Base-by-base conservation (phyloP, 2,329 filamentous ascomycete genomes). In the Dactylellina parvicollis region DNA sequence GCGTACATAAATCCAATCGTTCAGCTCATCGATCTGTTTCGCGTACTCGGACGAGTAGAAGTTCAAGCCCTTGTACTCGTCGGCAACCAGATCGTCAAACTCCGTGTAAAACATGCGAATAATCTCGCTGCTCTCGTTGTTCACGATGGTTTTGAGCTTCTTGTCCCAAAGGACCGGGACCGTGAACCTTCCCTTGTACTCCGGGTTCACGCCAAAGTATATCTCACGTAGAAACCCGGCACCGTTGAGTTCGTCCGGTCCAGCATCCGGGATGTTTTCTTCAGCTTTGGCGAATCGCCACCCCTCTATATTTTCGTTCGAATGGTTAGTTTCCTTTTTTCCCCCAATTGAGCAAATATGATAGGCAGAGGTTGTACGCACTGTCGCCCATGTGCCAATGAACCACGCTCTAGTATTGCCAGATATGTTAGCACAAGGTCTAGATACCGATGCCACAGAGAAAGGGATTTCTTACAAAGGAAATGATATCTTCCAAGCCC, bases 71-170 rank as follows among this genome's bases (percentile, higher is more conserved):
- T 85, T 85, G 79, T 87, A 86, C 78, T 88, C 80, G 1, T 85
- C 83, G 0, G 85, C 85, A 22, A 93, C 80, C 34, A 91, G 79
- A 75, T 86, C 85, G 80, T 98, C 89, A 79, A 98, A 98, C 80
- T 88, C 91, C 42, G 85, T 85, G 79, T 91, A 91, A 74, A 97
- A 84, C 91, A 96, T 96, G 79, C 93, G 89, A 80, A 96, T 88
- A 80, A 97, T 96, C 83, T 97, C 93, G 76, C 89, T 89, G 81
- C 90, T 92, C 85, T 96, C 93, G 77, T 97, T 97, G 86, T 86
- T 95, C 75, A 96, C 92, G 78, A 96, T 96, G 32, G 83, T 86
- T 78, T 88, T 86, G 57, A 83, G 82, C 82, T 90, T 88, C 82
- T 87, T 92, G 82, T 96, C 92, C 82, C 90, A 96, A 62, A 97